phyloP scores from a whole-genome alignment of 2,329 filamentous ascomycete species.

The Atkinsonella texensis region DNA sequence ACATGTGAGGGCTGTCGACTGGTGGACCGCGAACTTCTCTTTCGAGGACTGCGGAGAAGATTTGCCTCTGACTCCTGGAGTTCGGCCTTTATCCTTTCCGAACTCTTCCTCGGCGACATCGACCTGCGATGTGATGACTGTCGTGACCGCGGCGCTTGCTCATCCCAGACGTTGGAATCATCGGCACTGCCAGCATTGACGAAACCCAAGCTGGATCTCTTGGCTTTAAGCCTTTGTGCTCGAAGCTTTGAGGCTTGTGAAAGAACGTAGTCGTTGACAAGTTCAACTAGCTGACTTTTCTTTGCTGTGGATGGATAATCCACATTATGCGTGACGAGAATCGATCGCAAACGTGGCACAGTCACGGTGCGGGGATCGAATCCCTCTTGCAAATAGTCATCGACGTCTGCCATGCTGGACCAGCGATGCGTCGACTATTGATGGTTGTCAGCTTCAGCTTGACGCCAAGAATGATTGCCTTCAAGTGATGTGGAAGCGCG shows the following conservation, averaged over 20 bases:
- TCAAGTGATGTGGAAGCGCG: neutral
- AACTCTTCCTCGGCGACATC: conserved; percentile 42
- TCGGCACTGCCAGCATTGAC: conserved; percentile 54
- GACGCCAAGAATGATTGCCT: neutral
- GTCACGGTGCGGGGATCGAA: conserved; percentile 80
- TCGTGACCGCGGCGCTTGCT: conserved; percentile 42
- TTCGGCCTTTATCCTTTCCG: conserved; percentile 39
- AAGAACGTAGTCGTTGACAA: conserved; percentile 69
- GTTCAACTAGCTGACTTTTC: conserved; percentile 74
- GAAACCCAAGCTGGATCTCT: conserved; percentile 81
- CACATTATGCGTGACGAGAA: conserved; percentile 81
- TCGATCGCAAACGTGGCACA: conserved; percentile 77
- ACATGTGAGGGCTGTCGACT: conserved; percentile 42
- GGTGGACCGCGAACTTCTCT: conserved; percentile 40
- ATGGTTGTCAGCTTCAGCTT: conserved; percentile 1
- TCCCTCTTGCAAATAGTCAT: conserved; percentile 75
- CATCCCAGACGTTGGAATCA: conserved; percentile 49
- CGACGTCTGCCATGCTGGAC: conserved; percentile 47
- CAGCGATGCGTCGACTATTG: neutral
- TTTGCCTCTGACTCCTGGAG: conserved; percentile 31
- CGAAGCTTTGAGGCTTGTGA: conserved; percentile 70
- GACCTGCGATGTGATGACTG: conserved; percentile 39
- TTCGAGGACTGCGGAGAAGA: conserved; percentile 34
- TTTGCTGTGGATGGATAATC: conserved; percentile 81
- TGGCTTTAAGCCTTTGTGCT: conserved; percentile 61